A percentile compares a stretch with the other conserved stretches of the same genome.
Evolutionary conservation across 2,329 filamentous ascomycete genomes (phyloP).

Genomic region (Talaromyces sp.): DNA sequence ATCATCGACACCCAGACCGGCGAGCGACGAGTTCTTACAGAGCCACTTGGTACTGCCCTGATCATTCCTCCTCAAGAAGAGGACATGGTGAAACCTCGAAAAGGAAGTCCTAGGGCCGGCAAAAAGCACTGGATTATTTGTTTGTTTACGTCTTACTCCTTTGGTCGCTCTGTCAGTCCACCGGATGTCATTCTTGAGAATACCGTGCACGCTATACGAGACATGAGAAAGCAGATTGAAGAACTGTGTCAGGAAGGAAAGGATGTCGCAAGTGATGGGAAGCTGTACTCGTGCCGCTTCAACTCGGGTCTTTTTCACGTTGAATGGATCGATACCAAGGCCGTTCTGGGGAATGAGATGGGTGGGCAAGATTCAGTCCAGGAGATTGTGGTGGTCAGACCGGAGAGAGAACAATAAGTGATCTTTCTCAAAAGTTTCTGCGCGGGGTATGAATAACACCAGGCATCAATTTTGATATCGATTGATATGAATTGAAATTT

Average conservation of each 20-base stretch:
- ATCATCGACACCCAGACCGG: neutral
- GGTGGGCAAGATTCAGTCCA: conserved; percentile 29
- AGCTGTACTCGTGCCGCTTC: conserved; percentile 48
- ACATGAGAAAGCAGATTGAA: conserved; percentile 42
- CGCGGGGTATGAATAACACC: neutral
- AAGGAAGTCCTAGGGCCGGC: neutral
- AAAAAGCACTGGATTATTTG: conserved; percentile 52
- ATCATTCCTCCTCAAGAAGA: conserved; percentile 47
- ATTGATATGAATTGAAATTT: neutral
- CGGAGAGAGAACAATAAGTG: conserved; percentile 12
- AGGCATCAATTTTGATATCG: neutral
- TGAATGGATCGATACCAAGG: conserved; percentile 46
- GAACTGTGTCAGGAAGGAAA: conserved; percentile 17
- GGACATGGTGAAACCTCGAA: conserved; percentile 16
- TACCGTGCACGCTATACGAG: conserved; percentile 43
- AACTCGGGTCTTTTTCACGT: conserved; percentile 55
- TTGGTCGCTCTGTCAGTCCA: conserved; percentile 37
- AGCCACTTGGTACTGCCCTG: conserved; percentile 43
- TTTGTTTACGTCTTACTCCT: conserved; percentile 50
- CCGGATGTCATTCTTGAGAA: conserved; percentile 42
- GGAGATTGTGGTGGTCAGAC: conserved; percentile 29
- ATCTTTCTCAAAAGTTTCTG: neutral
- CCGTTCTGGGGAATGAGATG: conserved; percentile 35
- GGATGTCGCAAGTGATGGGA: conserved; percentile 16
- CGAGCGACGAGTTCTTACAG: neutral